Conservation (phyloP, 495 filamentous ascomycete species). For the Penicillium psychrofluorescens region DNA sequence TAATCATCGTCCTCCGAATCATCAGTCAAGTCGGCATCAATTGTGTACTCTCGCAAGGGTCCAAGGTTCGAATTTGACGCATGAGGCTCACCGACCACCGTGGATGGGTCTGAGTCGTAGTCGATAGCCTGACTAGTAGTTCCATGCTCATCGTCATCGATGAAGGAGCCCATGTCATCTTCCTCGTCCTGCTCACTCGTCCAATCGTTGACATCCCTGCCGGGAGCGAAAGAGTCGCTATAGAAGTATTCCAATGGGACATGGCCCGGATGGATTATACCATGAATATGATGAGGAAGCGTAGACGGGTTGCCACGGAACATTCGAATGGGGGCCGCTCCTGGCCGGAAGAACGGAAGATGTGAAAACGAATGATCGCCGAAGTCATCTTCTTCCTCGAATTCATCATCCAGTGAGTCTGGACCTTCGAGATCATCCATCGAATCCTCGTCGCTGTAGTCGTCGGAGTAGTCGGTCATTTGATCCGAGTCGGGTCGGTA, state of each 20-base stretch:
- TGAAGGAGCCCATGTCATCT: conserved; percentile 28
- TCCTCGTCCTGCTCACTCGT: conserved; percentile 8
- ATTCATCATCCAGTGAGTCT: conserved; percentile 16
- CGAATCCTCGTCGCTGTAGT: conserved; percentile 19
- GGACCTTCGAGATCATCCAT: conserved; percentile 15
- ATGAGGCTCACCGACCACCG: conserved; percentile 2
- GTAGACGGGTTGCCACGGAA: no score
- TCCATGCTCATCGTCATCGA: conserved; percentile 27
- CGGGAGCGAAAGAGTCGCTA: not conserved
- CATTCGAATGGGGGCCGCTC: no score
- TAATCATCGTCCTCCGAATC: not conserved
- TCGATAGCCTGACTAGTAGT: not conserved
- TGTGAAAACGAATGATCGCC: conserved; percentile 4
- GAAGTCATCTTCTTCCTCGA: conserved; percentile 29
- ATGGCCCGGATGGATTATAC: no score
- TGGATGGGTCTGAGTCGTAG: conserved; percentile 10
- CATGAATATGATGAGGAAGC: no score
- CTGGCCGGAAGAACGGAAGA: not conserved
- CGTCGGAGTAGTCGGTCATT: conserved; percentile 4
- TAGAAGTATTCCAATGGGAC: not conserved
- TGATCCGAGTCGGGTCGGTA: conserved; percentile 35
- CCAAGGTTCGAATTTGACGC: not conserved
- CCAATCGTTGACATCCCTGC: not conserved
- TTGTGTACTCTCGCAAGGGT: no score
- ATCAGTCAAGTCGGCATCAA: not conserved